Percentiles rank a stretch among this genome's conserved stretches.
Evolutionary conservation across 192 early-diverging fungal genomes (phyloP).

Genomic region (Phlyctochytrium bullatum): DNA sequence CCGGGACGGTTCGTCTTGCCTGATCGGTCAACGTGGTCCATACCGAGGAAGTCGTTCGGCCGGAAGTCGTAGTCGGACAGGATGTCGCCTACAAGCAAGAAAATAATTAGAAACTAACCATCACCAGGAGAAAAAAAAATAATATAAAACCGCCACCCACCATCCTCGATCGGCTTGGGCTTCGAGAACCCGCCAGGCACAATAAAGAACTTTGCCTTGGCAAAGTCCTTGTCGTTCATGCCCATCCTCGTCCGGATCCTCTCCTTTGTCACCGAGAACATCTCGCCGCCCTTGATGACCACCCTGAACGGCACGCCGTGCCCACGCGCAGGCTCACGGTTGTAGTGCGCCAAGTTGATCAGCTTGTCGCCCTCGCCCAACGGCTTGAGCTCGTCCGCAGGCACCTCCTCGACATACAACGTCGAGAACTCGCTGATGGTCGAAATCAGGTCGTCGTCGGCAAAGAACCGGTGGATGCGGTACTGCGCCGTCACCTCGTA

Average conservation of each 20-base stretch:
- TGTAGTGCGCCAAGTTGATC: conserved; percentile 78
- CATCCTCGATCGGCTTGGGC: conserved; percentile 41
- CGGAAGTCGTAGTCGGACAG: conserved; percentile 23
- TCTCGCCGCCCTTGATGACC: conserved; percentile 62
- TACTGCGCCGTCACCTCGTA: conserved; percentile 55
- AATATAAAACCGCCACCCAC: conserved; percentile 16
- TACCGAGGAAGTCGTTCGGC: conserved; percentile 31
- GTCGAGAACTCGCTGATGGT: conserved; percentile 38
- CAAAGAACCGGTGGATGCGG: conserved; percentile 47
- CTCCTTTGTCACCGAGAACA: conserved; percentile 65
- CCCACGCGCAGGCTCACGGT: conserved; percentile 58
- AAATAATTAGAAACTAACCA: background rate
- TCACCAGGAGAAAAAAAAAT: conserved; percentile 4
- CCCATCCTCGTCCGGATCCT: conserved; percentile 70
- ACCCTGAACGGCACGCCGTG: conserved; percentile 88
- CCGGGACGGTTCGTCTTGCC: conserved; percentile 26
- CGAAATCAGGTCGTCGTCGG: conserved; percentile 41
- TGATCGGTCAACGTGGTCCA: conserved; percentile 44
- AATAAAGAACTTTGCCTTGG: conserved; percentile 55
- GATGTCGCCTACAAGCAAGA: conserved; percentile 27
- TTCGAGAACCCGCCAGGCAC: conserved; percentile 28
- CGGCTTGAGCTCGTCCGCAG: conserved; percentile 8
- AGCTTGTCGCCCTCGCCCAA: conserved; percentile 21
- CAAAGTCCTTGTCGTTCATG: conserved; percentile 81
- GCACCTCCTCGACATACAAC: conserved; percentile 58